Conservation (phyloP, 2,329 filamentous ascomycete genomes). For the Epichloe sp. region DNA sequence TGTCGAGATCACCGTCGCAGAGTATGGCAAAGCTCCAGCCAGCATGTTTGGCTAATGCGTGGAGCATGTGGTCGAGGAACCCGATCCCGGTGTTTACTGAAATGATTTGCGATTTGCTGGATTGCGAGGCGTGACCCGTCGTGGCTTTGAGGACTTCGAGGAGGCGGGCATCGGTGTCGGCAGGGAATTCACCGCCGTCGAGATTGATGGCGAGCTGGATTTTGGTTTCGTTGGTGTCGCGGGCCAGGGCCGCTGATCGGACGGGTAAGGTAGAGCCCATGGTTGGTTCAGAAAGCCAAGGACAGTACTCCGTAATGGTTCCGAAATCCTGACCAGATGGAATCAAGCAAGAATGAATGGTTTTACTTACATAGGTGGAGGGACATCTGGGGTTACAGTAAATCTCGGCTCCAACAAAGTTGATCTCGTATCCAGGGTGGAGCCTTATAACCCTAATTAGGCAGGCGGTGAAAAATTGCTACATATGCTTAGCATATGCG, state of each 20-base stretch:
- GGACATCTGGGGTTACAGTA: no score
- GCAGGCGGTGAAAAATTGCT: no score
- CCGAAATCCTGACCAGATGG: no score
- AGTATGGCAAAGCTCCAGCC: conserved; percentile 81
- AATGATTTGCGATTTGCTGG: conserved; percentile 74
- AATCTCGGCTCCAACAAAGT: no score
- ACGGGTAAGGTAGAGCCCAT: conserved; percentile 18
- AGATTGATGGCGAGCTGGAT: conserved; percentile 87
- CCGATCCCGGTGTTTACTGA: conserved; percentile 86
- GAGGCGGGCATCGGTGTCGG: conserved; percentile 45
- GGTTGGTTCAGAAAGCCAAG: not conserved
- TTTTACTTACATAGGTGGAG: no score
- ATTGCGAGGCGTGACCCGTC: conserved; percentile 68
- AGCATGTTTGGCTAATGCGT: conserved; percentile 88
- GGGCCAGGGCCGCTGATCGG: conserved; percentile 66
- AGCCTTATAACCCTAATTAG: no score
- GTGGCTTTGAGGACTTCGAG: conserved; percentile 34
- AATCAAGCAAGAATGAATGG: no score
- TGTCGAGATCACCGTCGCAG: conserved; percentile 83
- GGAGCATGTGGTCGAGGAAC: conserved; percentile 97
- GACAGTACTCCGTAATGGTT: no score
- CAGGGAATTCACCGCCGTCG: conserved; percentile 71
- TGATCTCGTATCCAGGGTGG: no score
- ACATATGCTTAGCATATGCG: no score
- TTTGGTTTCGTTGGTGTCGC: conserved; percentile 96